phyloP scores from a whole-genome alignment of 1,284 basidiomycete species.

The Irpex lacteus region DNA sequence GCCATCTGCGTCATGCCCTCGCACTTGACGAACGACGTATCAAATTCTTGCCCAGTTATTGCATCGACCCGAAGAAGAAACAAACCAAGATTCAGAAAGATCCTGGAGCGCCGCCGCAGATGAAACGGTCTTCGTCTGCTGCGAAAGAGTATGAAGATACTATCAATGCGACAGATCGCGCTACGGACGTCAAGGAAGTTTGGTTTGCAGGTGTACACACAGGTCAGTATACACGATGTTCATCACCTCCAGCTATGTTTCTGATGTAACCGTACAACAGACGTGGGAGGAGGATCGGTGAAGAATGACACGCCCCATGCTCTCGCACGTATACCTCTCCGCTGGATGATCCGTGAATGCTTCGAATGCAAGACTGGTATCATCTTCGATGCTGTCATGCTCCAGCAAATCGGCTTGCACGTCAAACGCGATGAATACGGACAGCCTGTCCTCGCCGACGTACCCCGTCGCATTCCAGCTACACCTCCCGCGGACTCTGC shows the following conservation, averaged over 20 bases:
- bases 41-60: conserved; percentile 17
- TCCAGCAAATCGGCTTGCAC: conserved; percentile 16
- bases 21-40: conserved; percentile 38
- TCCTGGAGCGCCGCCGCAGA: not conserved
- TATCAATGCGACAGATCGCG: conserved; percentile 3
- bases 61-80: conserved; percentile 7
- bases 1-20: conserved; percentile 38
- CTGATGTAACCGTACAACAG: conserved; percentile 20
- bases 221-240: conserved; percentile 4
- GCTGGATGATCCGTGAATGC: conserved; percentile 61
- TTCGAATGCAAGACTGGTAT: conserved; percentile 34
- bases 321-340: conserved; percentile 52
- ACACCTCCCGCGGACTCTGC: not conserved
- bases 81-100: not conserved
- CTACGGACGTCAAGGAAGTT: conserved; percentile 17
- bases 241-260: not conserved
- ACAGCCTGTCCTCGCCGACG: conserved; percentile 2
- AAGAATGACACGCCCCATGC: conserved; percentile 44
- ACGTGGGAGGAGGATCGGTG: conserved; percentile 49
- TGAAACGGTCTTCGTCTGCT: not conserved
- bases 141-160: conserved; percentile 5
- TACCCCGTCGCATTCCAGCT: conserved; percentile 8
- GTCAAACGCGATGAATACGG: not conserved
- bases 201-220: conserved; percentile 20
- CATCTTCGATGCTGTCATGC: conserved; percentile 26